Evolutionary conservation across 345 rosid genomes (phyloP), one percentile per base, ranked within the genome.

Genomic region (Salix koriyanagi): DNA sequence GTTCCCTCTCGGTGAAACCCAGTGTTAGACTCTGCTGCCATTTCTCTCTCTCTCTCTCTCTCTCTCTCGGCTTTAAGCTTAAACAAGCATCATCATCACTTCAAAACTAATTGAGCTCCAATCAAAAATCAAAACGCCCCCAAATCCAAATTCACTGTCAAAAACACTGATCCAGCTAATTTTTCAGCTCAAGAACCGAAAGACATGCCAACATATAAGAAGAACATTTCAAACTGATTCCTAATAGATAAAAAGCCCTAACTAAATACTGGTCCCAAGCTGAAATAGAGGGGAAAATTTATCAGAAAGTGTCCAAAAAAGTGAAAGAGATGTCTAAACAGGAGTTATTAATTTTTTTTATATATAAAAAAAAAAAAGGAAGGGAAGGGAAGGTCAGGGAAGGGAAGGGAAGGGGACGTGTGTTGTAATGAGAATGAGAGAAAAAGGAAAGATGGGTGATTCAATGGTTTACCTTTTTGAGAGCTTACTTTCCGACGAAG

Each of bases 1-100:
- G 79, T 65, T 58, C 75, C 86, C 6, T 78, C 85, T 12, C 54
- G 82, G 70, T 79, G 77, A 72, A 89, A 84, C 70, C 90, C 90
- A 44, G 88, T 30, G 80, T 87, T 87, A 14, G 91, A 87, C 77
- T 89, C 88, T 44, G 92, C 88, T 30, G 94, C 89, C 98, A 94
- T 89, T 78, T 82, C 21, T 69, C 4, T 46, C 32, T 46, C 18
- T 14, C 13, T 65, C 4, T 34, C 9, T 65, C 8, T 34, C 10
- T 65, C 10, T 65, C 36, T 34, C 13, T 11, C 2, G 46, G 13
- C 21, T 34, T 66, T 36, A 66, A 14, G 23, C 19, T 61, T 26
- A 61, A 61, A 25, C 23, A 25, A 18, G 10, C 69, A 18, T 19
- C 69, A 66, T 36, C 81, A 44, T n/a, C 54, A 7, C 64, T 23